Percentiles rank a stretch among this genome's conserved stretches.
These are phyloP conservation scores for Lithohypha guttulata DNA, from an alignment of 2,329 filamentous ascomycete species.

Conservation along the genomic window DNA sequence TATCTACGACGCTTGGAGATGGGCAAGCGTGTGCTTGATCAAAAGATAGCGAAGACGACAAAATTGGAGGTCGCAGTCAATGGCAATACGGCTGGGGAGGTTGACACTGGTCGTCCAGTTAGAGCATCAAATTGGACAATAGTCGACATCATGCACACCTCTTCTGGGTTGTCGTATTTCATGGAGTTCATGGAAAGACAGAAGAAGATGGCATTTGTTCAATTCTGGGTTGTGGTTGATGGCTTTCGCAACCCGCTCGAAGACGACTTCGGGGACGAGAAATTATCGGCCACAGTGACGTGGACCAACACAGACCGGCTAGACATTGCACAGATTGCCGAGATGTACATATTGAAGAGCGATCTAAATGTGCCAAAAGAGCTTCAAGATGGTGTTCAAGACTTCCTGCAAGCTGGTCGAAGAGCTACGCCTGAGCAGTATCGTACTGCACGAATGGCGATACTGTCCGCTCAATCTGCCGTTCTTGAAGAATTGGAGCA, in stretches of 20 bases:
- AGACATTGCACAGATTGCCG: conserved; percentile 83
- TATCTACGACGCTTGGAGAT: conserved; percentile 86
- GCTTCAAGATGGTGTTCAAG: conserved; percentile 58
- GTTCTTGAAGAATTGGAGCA: conserved; percentile 77
- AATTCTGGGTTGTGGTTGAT: conserved; percentile 98
- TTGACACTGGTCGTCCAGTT: conserved; percentile 38
- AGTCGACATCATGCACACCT: conserved; percentile 76
- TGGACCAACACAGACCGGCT: conserved; percentile 78
- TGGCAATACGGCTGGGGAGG: conserved; percentile 19
- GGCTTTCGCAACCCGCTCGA: conserved; percentile 91
- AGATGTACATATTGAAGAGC: conserved; percentile 72
- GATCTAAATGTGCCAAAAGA: conserved; percentile 68
- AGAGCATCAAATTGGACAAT: conserved; percentile 62
- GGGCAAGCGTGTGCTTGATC: conserved; percentile 77
- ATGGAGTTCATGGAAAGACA: conserved; percentile 99
- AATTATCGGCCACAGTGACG: conserved; percentile 36
- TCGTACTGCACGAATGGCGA: conserved; percentile 65
- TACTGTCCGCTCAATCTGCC: conserved; percentile 70
- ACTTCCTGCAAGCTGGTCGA: conserved; percentile 69
- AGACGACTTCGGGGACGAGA: conserved; percentile 62
- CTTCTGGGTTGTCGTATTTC: conserved; percentile 89
- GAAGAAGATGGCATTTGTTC: conserved; percentile 73
- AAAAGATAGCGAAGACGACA: conserved; percentile 73
- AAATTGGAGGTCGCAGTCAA: conserved; percentile 37
- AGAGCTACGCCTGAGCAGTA: conserved; percentile 72